Evolutionary conservation across 305 asterid species (phyloP), one percentile per base, ranked within the genome.

Genomic region (Fraxinus sp.): DNA sequence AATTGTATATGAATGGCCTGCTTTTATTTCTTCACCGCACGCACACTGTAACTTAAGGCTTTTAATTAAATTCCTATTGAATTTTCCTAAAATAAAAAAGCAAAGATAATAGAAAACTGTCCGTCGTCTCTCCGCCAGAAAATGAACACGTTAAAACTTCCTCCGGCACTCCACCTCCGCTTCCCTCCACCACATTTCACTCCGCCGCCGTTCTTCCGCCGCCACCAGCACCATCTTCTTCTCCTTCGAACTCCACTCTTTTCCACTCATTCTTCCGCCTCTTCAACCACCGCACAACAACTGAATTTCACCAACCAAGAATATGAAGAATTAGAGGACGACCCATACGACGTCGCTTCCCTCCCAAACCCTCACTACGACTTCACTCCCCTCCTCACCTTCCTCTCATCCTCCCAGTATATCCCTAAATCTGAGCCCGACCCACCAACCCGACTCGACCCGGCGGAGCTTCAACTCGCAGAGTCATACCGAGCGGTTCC

Each of bases 401-500:
- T 91, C 91, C 97, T 95, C 84, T 83, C 98, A 77, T 79, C 88
- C 37, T 35, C 80, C 85, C 74, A 83, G 83, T 71, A 64, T 78
- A 32, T 86, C 20, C 81, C 88, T 28, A 49, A 84, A 22, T 66
- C 88, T 46, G 86, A 83, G 28, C 74, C 89, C 62, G 89, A 71
- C 76, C 83, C 94, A 4, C 86, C 90, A 6, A 46, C 89, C 82
- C 88, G 80, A 28, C 91, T 91, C 78, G 89, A 92, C 86, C 88
- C 86, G 52, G 49, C 79, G 2, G 99, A 95, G 89, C 91, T 93
- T 83, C 87, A 82, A 2, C 94, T 95, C 71, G 97, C 89, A 59
- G 94, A 95, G 88, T 85, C 91, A 5, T 95, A 91, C 88, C 89
- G 94, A 86, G 97, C 96, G 6, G 97, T 94, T 1, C 97, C 99